A percentile compares a stretch with the other conserved stretches of the same genome.
phyloP scores from a whole-genome alignment of 148 eudicot species.

The Agrostemma githago region DNA sequence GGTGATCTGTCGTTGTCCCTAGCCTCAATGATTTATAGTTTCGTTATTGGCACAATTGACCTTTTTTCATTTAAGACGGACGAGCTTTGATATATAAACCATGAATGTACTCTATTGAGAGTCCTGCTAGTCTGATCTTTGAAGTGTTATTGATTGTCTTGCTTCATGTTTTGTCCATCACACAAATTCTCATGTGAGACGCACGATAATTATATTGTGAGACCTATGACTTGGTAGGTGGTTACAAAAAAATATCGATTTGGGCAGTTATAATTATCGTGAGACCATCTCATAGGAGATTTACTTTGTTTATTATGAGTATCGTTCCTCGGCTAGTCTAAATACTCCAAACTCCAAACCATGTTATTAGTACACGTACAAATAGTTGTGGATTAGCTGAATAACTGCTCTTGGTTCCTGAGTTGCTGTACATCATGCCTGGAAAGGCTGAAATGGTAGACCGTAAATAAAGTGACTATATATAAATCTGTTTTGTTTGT shows the following conservation, averaged over 20 bases:
- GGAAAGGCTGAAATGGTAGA: too few relatives aligned
- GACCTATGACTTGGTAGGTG: too few relatives aligned
- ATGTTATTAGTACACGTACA: background rate
- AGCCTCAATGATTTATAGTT: background rate
- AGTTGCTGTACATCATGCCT: background rate
- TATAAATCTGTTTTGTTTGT: constrained; percentile 1
- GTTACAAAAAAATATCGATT: too few relatives aligned
- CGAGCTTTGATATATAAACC: background rate
- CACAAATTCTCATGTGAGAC: too few relatives aligned
- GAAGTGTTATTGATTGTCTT: background rate
- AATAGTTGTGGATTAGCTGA: background rate
- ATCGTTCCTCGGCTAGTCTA: background rate
- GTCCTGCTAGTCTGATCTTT: background rate
- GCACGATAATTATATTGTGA: too few relatives aligned
- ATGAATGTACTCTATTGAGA: background rate
- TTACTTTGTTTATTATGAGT: background rate
- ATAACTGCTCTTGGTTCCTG: background rate
- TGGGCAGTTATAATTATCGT: too few relatives aligned
- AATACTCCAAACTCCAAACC: background rate
- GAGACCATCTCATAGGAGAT: too few relatives aligned
- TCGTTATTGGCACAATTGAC: background rate
- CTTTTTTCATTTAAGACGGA: background rate
- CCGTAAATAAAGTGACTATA: background rate
- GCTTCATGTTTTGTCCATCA: background rate
- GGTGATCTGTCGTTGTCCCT: too few relatives aligned